Base-by-base conservation (phyloP, 257 asterid species). In the Solanum boliviense region DNA sequence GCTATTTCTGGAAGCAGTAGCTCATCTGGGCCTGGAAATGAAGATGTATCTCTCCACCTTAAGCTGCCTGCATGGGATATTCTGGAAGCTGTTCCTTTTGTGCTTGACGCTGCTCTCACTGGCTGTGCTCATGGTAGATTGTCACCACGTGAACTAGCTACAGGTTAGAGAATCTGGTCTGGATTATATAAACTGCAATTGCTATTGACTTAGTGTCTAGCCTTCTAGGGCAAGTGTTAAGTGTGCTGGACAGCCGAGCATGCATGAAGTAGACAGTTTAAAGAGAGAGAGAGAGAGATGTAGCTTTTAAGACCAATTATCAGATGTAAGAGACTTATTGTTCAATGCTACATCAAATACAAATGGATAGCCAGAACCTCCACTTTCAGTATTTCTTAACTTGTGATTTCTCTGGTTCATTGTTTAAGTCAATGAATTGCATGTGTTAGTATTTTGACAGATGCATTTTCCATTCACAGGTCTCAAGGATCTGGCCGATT, bases 1-100 rank as follows among this genome's bases (percentile, higher is more conserved):
- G 34, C 95, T 83, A 89, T 96, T 90, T 95, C 99, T 89, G 96
- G 95, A 89, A 95, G 97, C 89, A 95, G 94, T 87, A 89, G 83
- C 90, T 94, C 98, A 20, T 92, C 99, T 86, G 95, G 91, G 86
- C 91, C 97, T 89, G 97, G 94, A 88, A 84, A 87, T 34, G 99
- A 97, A 32, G 98, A 95, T 87, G 86, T 89, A 79, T 89, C 89
- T 90, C 92, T 89, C 85, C 92, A 91, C 87, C 98, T 95, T 87
- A 97, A 93, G 84, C 72, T 95, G 76, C 99, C 99, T 89, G 99
- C 99, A 90, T 97, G 99, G 99, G 99, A 97, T 94, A 97, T 97
- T 92, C 91, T 97, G 52, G 99, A 95, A 88, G 99, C 99, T 88
- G 92, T 95, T 90, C 99, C 99, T n/a, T 97, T 92, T 90, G 98